These are phyloP conservation scores for Prunus salicina DNA, from an alignment of 306 rosid species.

Conservation along the genomic window DNA sequence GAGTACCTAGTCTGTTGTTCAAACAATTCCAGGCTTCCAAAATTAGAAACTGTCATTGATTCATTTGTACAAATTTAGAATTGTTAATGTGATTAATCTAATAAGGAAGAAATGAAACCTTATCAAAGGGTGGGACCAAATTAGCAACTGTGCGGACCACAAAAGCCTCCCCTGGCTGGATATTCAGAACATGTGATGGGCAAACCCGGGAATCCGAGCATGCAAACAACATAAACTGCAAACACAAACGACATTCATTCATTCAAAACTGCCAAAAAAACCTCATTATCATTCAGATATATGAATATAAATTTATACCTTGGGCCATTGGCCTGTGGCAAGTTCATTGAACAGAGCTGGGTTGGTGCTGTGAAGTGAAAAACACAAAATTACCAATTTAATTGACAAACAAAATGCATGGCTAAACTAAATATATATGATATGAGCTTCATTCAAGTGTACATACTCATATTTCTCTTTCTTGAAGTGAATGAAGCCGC, in stretches of 20 bases:
- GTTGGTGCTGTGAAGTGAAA: slow-evolving; percentile 44
- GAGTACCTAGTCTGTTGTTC: slow-evolving; percentile 47
- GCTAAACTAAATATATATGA: too few relatives aligned
- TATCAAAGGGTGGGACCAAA: slow-evolving; percentile 84
- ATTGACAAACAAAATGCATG: not conserved
- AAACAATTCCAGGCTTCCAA: not conserved
- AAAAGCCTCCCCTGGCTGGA: slow-evolving; percentile 99
- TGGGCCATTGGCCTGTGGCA: slow-evolving; percentile 91
- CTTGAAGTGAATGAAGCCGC: slow-evolving; percentile 81
- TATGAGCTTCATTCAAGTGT: not conserved
- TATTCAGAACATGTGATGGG: slow-evolving; percentile 88
- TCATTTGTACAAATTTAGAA: too few relatives aligned
- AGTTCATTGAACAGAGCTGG: slow-evolving; percentile 86
- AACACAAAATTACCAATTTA: not conserved
- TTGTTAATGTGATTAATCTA: not conserved
- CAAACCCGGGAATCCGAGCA: slow-evolving; percentile 98
- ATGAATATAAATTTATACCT: slow-evolving; percentile 34
- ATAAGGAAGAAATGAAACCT: slow-evolving; percentile 32
- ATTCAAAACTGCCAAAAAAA: slow-evolving; percentile 31
- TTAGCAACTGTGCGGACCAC: slow-evolving; percentile 94
- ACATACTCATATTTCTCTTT: slow-evolving; percentile 90
- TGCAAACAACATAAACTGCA: slow-evolving; percentile 91
- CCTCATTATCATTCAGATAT: too few relatives aligned
- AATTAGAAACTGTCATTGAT: too few relatives aligned
- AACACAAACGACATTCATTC: too few relatives aligned